Base-by-base conservation (phyloP, 2,329 filamentous ascomycete genomes). In the Aspergillus brasiliensis region DNA sequence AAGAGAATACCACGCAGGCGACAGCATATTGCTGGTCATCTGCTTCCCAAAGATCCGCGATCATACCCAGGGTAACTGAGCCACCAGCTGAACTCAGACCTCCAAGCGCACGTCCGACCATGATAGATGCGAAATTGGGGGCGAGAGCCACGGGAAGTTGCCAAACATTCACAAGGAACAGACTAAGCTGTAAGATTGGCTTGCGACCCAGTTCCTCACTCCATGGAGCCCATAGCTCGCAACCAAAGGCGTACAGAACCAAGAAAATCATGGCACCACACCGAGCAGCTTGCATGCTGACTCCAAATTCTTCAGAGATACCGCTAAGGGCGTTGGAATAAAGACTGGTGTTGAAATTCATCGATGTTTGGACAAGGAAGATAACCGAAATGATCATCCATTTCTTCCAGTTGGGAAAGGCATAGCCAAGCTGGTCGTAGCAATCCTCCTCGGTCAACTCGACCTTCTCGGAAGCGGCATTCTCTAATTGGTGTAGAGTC, bases 221-320 rank as follows among this genome's bases (percentile, higher is more conserved):
- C 90, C 91, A 95, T 0, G 91, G 91, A 0, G 91, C 91, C 91
- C 91, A 95, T 0, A 94, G 82, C 75, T 95, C 91, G 73, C 91
- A 95, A 37, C 91, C 91, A 72, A 95, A 93, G 38, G 91, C 91
- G 73, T 96, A 95, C 2, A 88, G 75, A 53, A 95, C 83, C 40
- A 96, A 78, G 78, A 94, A 95, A 63, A 92, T 85, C 78, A 90
- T 88, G 60, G 90, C 89, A 71, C 91, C 91, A 58, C 86, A 84
- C 57, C 90, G 85, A 4, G 88, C 90, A 3, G 84, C 86, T 73
- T 91, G 89, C 27, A 79, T 78, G 62, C 86, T 89, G 62, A 94
- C 87, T 49, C 77, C 66, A 65, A 91, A 95, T 62, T 92, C 83
- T 19, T 87, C 79, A 0, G 84, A 80, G 53, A 92, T 90, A 23